These are phyloP conservation scores for Claviceps sp. DNA, from an alignment of 2,329 filamentous ascomycete species.

Conservation along the genomic window DNA sequence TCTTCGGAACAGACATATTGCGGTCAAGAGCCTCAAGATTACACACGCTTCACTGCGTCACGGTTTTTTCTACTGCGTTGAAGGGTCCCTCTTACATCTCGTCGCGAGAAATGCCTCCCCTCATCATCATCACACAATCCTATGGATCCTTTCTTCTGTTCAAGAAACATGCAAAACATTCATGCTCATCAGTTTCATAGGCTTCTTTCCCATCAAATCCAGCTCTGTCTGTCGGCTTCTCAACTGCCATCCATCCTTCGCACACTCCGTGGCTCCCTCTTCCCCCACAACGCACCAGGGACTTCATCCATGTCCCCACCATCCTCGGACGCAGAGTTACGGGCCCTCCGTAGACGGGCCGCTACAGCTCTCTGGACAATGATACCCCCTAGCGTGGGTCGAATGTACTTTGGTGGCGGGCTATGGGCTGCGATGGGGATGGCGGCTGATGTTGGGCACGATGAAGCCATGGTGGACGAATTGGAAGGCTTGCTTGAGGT, in stretches of 20 bases:
- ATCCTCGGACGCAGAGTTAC: conserved; percentile 43
- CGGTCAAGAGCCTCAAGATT: not conserved
- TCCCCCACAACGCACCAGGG: conserved; percentile 71
- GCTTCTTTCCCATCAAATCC: conserved; percentile 44
- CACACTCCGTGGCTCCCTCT: conserved; percentile 63
- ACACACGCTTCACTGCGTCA: not conserved
- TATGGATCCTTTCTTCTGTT: conserved; percentile 6
- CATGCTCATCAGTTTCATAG: conserved; percentile 25
- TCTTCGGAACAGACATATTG: not conserved
- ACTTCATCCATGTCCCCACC: conserved; percentile 48
- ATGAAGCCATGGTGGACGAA: conserved; percentile 33
- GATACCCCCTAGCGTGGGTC: conserved; percentile 32
- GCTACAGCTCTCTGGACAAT: conserved; percentile 44
- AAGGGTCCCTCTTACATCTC: conserved; percentile 5
- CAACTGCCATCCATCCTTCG: conserved; percentile 55
- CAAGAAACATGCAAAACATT: not conserved
- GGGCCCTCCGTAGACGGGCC: conserved; percentile 51
- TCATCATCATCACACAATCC: conserved; percentile 2
- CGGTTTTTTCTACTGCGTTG: conserved; percentile 1
- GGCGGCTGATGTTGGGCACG: conserved; percentile 18
- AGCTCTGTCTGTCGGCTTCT: conserved; percentile 46
- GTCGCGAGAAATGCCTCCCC: not conserved
- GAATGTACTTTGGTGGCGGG: conserved; percentile 36
- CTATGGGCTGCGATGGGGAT: conserved; percentile 14
- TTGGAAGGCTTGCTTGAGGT: conserved; percentile 58